Percentiles rank a stretch among this genome's conserved stretches.
phyloP scores from a whole-genome alignment of 2,329 filamentous ascomycete genomes.

The Cladosporium sphaerospermum region DNA sequence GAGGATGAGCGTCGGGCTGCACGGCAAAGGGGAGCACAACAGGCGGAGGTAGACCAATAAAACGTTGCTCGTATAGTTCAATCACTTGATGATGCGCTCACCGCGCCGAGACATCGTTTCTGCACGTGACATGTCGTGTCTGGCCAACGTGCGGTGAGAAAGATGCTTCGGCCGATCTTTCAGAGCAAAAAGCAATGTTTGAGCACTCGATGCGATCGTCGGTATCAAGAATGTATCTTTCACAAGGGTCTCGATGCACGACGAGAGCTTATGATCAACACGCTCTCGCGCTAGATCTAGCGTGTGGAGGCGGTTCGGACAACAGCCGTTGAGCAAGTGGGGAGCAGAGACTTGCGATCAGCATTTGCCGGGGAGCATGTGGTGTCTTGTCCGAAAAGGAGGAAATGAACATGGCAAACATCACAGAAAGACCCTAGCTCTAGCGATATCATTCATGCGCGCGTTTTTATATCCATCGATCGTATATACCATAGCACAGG shows the following conservation, averaged over 20 bases:
- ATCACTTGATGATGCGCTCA: neutral
- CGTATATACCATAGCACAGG: neutral
- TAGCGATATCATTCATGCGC: neutral
- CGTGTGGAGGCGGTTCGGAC: conserved; percentile 1
- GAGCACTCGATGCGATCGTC: no score
- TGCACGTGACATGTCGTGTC: neutral
- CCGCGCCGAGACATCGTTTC: neutral
- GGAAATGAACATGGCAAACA: conserved; percentile 6
- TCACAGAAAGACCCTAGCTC: neutral
- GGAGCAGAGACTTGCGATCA: neutral
- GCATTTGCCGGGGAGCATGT: neutral
- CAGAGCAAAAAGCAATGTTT: no score
- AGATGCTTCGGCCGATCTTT: no score
- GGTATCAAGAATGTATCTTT: no score
- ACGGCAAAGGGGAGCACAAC: conserved; percentile 2
- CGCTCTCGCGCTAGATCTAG: neutral
- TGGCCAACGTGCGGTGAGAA: no score
- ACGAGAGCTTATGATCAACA: neutral
- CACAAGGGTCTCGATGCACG: no score
- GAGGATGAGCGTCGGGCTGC: conserved; percentile 3
- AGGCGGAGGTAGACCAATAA: neutral
- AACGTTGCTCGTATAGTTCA: conserved; percentile 8
- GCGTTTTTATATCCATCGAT: neutral
- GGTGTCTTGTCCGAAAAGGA: conserved; percentile 2
- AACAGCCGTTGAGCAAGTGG: conserved; percentile 1